Base-by-base conservation (phyloP, 352 stramenopile genomes). In the Phytophthora hibernalis region DNA sequence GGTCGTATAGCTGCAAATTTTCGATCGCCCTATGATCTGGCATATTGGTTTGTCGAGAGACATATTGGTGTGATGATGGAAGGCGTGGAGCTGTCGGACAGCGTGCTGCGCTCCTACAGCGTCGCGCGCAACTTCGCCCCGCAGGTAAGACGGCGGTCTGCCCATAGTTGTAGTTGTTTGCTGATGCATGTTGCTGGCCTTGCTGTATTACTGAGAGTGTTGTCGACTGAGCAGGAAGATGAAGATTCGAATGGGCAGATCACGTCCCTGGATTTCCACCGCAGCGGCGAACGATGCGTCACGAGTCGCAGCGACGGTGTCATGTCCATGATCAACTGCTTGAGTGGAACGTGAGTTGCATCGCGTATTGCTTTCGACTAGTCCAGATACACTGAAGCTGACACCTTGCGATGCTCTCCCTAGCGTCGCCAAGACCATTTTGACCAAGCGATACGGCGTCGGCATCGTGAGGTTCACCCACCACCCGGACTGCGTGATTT, bases 401-500 rank as follows among this genome's bases (percentile, higher is more conserved):
- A 67, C 22, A 40, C 8, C 13, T 69, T 18, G 15, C 16, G 8
- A 48, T 54, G 47, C n/a, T 21, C 12, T 49, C 6, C 2, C 22
- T 53, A 96, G 88, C 47, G 77, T 91, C 63, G 86, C 80, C 54
- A 96, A 96, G 76, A 92, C 84, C 21, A 92, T 96, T 58, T 80
- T 93, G 51, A 90, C 85, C 40, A 93, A 94, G 68, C 83, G 82
- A 57, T 96, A 95, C 53, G 88, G 88, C 49, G 82, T 91, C 45
- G 88, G 90, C 38, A 74, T 94, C 54, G 73, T 94, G 61, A 76
- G 74, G 44, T 94, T 89, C 57, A 95, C 85, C 38, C 88, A 96
- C 51, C 88, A 95, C 53, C 68, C 85, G 1, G 88, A 96, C 72
- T 94, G 86, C 61, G 77, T 96, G n/a, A 73, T 96, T 44, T 96